Evolutionary conservation across 495 filamentous ascomycete species (phyloP), one percentile per base, ranked within the genome.

Genomic region (Aspergillus sclerotioniger): DNA sequence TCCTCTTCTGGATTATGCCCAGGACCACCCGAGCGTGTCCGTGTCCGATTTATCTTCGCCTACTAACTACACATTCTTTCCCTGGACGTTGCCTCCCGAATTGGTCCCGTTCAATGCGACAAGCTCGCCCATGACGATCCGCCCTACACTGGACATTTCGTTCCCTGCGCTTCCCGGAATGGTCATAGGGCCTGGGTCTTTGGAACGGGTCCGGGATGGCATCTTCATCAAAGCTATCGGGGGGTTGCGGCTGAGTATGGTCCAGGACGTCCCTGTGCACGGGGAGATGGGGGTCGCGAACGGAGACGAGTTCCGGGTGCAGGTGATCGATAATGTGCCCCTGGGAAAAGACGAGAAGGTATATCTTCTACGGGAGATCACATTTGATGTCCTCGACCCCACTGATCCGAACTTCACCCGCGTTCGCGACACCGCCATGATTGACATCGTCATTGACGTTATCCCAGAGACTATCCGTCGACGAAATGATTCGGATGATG

Each of bases 321-420:
- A 85, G 54, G 87, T 87, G 43, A 82, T 98, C 69, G 89, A 89
- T 45, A 89, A 89, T 64, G 80, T 95, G 28, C 80, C 87, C 0
- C 75, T 98, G 1, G 94, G 94, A 8, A 87, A 90, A 56, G 92
- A 96, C 63, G 94, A 98, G 74, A 91, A 87, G 65, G 84, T 97
- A 54, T 90, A 91, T 65, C 77, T 98, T 55, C 77, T 84, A n/a
- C 81, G 88, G 21, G 85, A 91, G 33, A 81, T 90, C 35, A 81
- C 95, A 50, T 84, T 86, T 58, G 85, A 87, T 51, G 82, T 91
- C 56, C 66, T 87, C 50, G 81, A 84, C 66, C 82, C 84, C 3
- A 81, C 82, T 39, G 94, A 97, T 73, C 89, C 91, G 12, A 83
- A 90, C 41, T 97, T 97, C 66, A 89, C 87, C 19, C 82, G 90